Percentiles rank a stretch among this genome's conserved stretches.
Evolutionary conservation across 352 stramenopile species (phyloP).

Genomic region (Pythium pyrilobum): DNA sequence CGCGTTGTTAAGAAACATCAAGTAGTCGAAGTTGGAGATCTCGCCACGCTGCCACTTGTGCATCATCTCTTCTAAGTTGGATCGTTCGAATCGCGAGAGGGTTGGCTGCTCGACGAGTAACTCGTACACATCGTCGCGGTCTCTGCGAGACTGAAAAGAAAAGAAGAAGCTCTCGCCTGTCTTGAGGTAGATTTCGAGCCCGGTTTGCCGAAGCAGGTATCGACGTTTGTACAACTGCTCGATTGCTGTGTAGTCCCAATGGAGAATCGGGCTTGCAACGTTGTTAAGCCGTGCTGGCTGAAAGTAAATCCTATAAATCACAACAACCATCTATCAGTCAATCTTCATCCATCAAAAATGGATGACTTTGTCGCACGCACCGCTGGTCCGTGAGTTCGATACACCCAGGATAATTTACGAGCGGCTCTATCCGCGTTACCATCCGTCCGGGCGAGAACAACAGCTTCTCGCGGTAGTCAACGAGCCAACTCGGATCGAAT

Average conservation of each 20-base stretch:
- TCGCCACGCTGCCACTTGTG: constrained; percentile 60
- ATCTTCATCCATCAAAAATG: too few relatives aligned
- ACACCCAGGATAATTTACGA: constrained; percentile 84
- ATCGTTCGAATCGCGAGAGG: constrained; percentile 37
- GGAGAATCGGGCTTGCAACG: constrained; percentile 79
- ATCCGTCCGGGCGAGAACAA: constrained; percentile 40
- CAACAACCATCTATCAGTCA: not conserved
- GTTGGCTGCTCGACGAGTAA: constrained; percentile 54
- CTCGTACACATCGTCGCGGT: constrained; percentile 76
- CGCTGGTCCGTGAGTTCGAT: constrained; percentile 72
- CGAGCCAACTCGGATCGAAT: constrained; percentile 79
- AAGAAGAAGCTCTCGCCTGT: constrained; percentile 80
- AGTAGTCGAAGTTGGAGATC: constrained; percentile 94
- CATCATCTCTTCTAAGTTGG: constrained; percentile 55
- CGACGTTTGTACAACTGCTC: constrained; percentile 82
- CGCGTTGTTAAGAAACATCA: constrained; percentile 82
- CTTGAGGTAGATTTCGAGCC: constrained; percentile 80
- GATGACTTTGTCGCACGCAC: not conserved
- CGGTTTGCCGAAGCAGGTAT: constrained; percentile 84
- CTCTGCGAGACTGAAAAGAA: constrained; percentile 50
- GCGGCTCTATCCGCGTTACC: constrained; percentile 76
- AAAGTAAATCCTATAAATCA: constrained; percentile 75
- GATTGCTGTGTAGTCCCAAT: constrained; percentile 77
- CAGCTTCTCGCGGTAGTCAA: constrained; percentile 79
- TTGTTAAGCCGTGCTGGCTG: constrained; percentile 91